phyloP scores from a whole-genome alignment of 305 asterid genomes.

The Fraxinus paxiana region DNA sequence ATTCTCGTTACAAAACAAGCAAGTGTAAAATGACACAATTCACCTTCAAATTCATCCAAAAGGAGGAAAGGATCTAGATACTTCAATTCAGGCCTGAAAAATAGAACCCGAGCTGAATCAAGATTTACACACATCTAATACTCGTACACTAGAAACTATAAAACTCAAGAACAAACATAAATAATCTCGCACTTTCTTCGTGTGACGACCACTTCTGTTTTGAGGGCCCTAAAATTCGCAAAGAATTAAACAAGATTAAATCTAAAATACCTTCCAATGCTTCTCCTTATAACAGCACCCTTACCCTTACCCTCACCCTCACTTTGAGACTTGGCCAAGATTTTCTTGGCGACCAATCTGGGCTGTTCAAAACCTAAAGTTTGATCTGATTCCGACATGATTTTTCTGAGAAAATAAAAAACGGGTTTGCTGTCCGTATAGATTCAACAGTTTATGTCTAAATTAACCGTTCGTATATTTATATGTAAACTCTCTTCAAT shows the following conservation, averaged over 20 bases:
- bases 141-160: neutral
- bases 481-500: slow-evolving; percentile 23
- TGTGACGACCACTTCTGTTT: neutral
- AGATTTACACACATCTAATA: neutral
- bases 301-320: slow-evolving; percentile 67
- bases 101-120: neutral
- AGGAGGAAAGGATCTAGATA: slow-evolving; percentile 77
- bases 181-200: neutral
- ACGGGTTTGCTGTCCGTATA: neutral
- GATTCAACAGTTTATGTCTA: neutral
- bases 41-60: slow-evolving; percentile 87
- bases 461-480: slow-evolving; percentile 32
- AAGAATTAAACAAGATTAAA: neutral
- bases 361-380: slow-evolving; percentile 43
- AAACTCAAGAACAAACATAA: neutral
- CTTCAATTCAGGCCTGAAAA: slow-evolving; percentile 75
- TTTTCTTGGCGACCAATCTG: slow-evolving; percentile 62
- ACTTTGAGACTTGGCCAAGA: slow-evolving; percentile 65
- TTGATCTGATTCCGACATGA: slow-evolving; percentile 46
- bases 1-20: neutral
- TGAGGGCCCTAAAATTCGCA: neutral
- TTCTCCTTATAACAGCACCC: slow-evolving; percentile 78
- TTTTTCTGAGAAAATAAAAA: neutral
- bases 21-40: neutral
- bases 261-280: slow-evolving; percentile 70